Base-by-base conservation (phyloP, 768 basidiomycete species). In the Pholiota molesta region DNA sequence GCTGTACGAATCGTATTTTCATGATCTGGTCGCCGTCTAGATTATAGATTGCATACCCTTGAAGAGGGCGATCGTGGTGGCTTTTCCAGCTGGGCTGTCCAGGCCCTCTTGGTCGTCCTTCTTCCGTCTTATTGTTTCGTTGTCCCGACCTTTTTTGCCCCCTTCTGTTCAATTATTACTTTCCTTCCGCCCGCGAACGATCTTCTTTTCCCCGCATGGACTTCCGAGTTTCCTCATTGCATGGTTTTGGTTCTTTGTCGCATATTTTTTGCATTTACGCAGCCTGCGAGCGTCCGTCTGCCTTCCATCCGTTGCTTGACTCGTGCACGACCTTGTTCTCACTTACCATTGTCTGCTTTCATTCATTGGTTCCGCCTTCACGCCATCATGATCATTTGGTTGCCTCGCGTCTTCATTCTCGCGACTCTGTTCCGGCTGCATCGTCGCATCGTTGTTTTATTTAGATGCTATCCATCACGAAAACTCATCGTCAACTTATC, bases 1-100 rank as follows among this genome's bases (percentile, higher is more conserved):
- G 13, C 72, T 74, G 71, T 71, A 68, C 52, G 68, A 72, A 8
- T 62, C 62, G 31, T 71, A 71, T 51, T 65, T 61, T 35, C 55
- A 17, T 64, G 51, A 52, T 53, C 57, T 21, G 33, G n/a, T 52
- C 56, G 42, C 29, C 29, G 16, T 57, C 37, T 40, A 51, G 13
- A 29, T 59, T 42, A 28, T 45, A 42, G 47, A 49, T 26, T 11
- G 23, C 23, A 49, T 14, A 49, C 13, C 21, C 47, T 49, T 49
- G 23, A 49, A 23, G 47, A 49, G 55, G 33, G 59, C 44, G 51
- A 28, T 39, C 26, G 52, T 54, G 53, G 28, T 33, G 57, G 57
- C 59, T 61, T 47, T 37, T 58, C 52, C 66, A 61, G 66, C 66
- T 65, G 64, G 44, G 61, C 62, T 63, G 66, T 45, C 52, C 45